A percentile compares a stretch with the other conserved stretches of the same genome.
Conservation (phyloP, 2,329 filamentous ascomycete genomes). For the Pyrenochaeta sp. region DNA sequence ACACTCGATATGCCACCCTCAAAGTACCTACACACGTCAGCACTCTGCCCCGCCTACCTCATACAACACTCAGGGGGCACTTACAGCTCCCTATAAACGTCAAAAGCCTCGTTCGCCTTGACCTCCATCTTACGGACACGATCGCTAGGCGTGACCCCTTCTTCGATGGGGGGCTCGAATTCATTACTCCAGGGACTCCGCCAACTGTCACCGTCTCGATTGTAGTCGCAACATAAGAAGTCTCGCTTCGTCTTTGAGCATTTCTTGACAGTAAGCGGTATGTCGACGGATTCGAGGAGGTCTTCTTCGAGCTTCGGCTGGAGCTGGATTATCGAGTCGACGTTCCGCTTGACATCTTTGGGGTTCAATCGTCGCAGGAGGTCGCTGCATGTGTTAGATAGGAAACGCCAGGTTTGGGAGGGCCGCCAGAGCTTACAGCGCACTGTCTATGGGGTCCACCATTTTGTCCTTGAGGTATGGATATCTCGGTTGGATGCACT, state of each 20-base stretch:
- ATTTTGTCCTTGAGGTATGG: slow-evolving; percentile 26
- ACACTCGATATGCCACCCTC: slow-evolving; percentile 96
- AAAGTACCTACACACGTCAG: slow-evolving; percentile 69
- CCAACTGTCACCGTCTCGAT: slow-evolving; percentile 97
- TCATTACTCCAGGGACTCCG: slow-evolving; percentile 99
- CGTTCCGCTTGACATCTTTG: slow-evolving; percentile 86
- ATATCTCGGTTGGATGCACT: slow-evolving; percentile 21
- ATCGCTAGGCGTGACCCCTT: slow-evolving; percentile 88
- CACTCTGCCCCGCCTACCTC: slow-evolving; percentile 5
- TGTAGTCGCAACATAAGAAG: slow-evolving; percentile 99
- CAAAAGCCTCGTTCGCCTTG: slow-evolving; percentile 93
- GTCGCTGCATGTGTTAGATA: slow-evolving; percentile 67
- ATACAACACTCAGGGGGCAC: slow-evolving; percentile 26
- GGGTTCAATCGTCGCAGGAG: slow-evolving; percentile 97
- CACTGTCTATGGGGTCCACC: slow-evolving; percentile 65
- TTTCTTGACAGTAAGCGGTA: slow-evolving; percentile 84
- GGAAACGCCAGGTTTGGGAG: background rate
- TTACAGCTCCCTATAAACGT: slow-evolving; percentile 89
- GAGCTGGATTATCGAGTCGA: slow-evolving; percentile 85
- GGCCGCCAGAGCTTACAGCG: slow-evolving; percentile 64
- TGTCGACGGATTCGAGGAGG: slow-evolving; percentile 95
- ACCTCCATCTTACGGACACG: slow-evolving; percentile 92
- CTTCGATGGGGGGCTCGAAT: slow-evolving; percentile 88
- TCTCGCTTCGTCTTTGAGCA: slow-evolving; percentile 91
- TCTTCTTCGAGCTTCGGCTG: slow-evolving; percentile 95